These are phyloP conservation scores for Kappamyces sp. DNA, from an alignment of 192 early-diverging fungal genomes.

Conservation along the genomic window DNA sequence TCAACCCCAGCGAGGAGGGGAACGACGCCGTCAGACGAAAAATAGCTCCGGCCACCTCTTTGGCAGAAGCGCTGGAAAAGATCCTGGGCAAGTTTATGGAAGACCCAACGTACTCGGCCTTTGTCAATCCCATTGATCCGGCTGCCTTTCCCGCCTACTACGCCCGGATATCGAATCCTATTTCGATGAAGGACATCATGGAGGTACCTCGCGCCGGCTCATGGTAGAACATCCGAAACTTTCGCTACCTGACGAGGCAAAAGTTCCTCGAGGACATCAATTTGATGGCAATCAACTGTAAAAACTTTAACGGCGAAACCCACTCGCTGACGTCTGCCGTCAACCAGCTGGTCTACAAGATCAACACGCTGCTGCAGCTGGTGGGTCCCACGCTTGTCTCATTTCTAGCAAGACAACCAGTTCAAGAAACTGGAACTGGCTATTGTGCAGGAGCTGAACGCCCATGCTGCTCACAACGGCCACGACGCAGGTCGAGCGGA, in stretches of 20 bases:
- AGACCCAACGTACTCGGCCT: conserved; percentile 40
- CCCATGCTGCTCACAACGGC: too few species aligned
- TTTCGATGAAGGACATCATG: conserved; percentile 46
- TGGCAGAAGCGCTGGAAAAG: conserved; percentile 39
- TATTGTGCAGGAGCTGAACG: too few species aligned
- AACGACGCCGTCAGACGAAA: conserved; percentile 46
- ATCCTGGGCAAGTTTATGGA: conserved; percentile 35
- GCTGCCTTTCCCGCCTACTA: conserved; percentile 48
- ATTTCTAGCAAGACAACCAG: conserved; percentile 3
- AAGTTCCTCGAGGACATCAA: conserved; percentile 47
- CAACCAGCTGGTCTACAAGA: conserved; percentile 26
- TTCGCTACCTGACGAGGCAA: conserved; percentile 37
- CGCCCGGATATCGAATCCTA: conserved; percentile 43
- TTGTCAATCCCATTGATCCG: conserved; percentile 41
- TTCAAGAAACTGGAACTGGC: not conserved
- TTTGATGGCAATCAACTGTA: conserved; percentile 47
- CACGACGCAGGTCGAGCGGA: too few species aligned
- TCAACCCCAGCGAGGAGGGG: not conserved
- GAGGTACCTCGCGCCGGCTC: conserved; percentile 30
- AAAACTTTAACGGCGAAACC: conserved; percentile 43
- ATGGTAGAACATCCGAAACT: conserved; percentile 24
- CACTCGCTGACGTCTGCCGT: conserved; percentile 43
- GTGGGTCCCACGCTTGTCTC: not conserved
- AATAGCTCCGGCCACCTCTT: conserved; percentile 40
- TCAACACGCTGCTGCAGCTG: conserved; percentile 2